A percentile compares a stretch with the other conserved stretches of the same genome.
phyloP scores from a whole-genome alignment of 2,329 filamentous ascomycete genomes.

The Fusarium neocosmosporiellum region DNA sequence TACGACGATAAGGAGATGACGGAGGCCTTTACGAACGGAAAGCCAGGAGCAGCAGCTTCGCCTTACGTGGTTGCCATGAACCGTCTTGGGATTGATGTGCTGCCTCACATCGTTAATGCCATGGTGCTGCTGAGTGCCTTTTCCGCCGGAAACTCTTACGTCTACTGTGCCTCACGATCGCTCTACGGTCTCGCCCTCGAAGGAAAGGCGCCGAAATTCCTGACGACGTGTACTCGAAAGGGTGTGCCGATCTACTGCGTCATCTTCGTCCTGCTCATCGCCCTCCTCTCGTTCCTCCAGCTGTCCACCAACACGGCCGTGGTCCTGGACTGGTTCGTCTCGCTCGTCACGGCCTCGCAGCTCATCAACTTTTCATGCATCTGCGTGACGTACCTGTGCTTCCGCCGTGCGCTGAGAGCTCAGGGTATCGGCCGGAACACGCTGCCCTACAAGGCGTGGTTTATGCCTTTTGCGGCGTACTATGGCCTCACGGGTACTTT shows the following conservation, averaged over 20 bases:
- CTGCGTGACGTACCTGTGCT: slow-evolving; percentile 77
- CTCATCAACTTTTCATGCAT: slow-evolving; percentile 79
- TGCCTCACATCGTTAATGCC: slow-evolving; percentile 80
- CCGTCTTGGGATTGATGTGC: slow-evolving; percentile 68
- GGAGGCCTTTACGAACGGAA: slow-evolving; percentile 67
- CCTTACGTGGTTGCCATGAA: slow-evolving; percentile 77
- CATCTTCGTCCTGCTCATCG: slow-evolving; percentile 71
- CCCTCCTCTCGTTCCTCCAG: slow-evolving; percentile 79
- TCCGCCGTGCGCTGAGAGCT: slow-evolving; percentile 73
- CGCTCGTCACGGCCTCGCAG: slow-evolving; percentile 76
- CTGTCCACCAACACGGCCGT: slow-evolving; percentile 73
- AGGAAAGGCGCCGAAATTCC: slow-evolving; percentile 70
- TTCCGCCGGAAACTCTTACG: slow-evolving; percentile 73
- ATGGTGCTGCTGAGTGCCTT: slow-evolving; percentile 75
- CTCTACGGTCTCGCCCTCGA: slow-evolving; percentile 77
- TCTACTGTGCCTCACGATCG: slow-evolving; percentile 75
- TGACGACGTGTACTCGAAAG: slow-evolving; percentile 69
- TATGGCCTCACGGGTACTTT: slow-evolving; percentile 72
- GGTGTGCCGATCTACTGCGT: slow-evolving; percentile 84
- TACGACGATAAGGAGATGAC: slow-evolving; percentile 73
- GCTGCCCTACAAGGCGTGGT: slow-evolving; percentile 76
- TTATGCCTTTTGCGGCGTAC: slow-evolving; percentile 79
- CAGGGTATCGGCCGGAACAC: slow-evolving; percentile 76
- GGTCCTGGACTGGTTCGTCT: slow-evolving; percentile 79
- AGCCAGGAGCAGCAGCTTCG: slow-evolving; percentile 76